Conservation (phyloP, 306 rosid genomes). For the Cicer judaicum region DNA sequence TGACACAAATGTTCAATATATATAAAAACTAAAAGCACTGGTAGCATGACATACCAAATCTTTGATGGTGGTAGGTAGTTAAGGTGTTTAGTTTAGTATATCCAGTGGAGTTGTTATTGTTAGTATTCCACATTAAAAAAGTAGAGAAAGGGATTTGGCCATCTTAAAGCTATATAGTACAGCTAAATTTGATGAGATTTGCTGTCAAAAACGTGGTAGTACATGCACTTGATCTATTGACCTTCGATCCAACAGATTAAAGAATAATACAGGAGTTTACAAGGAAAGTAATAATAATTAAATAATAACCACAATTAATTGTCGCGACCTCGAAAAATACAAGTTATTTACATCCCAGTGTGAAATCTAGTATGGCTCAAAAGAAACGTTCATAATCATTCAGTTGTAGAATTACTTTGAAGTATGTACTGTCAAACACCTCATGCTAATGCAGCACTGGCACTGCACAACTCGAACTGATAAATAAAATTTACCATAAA, state of each 20-base stretch:
- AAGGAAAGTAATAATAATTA: too few relatives aligned
- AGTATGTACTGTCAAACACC: not conserved
- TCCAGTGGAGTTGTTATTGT: conserved; percentile 14
- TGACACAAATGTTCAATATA: conserved; percentile 31
- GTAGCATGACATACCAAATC: conserved; percentile 23
- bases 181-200: conserved; percentile 41
- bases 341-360: too few relatives aligned
- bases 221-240: conserved; percentile 11
- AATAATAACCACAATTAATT: too few relatives aligned
- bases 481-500: conserved; percentile 35
- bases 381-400: conserved; percentile 19
- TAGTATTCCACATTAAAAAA: conserved; percentile 15
- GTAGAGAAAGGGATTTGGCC: conserved; percentile 10
- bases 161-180: conserved; percentile 26
- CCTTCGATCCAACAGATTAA: not conserved
- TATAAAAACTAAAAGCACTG: not conserved
- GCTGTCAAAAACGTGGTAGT: conserved; percentile 25
- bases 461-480: conserved; percentile 27
- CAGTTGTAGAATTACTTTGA: conserved; percentile 30
- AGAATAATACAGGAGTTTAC: too few relatives aligned
- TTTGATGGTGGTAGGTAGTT: conserved; percentile 32
- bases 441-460: not conserved
- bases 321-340: too few relatives aligned
- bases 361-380: not conserved
- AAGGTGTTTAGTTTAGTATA: conserved; percentile 15